Conservation (phyloP, 176 grass and related monocot genomes). For the Cocos nucifera region DNA sequence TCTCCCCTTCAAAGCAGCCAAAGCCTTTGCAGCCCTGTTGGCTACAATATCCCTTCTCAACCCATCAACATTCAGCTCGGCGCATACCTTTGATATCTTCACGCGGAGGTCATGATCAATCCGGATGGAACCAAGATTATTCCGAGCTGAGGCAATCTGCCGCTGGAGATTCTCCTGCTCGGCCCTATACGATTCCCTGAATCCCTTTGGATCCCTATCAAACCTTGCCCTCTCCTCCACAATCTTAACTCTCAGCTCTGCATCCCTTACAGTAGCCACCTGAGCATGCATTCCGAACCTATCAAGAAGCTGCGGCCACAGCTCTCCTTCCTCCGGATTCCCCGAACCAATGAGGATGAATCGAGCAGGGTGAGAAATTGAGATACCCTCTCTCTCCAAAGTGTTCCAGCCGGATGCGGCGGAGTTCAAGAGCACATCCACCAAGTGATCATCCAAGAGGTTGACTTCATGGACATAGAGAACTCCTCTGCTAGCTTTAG, state of each 20-base stretch:
- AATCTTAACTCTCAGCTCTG: constrained; percentile 87
- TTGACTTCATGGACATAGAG: constrained; percentile 96
- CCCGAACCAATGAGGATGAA: constrained; percentile 97
- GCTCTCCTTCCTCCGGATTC: constrained; percentile 91
- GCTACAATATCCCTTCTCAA: constrained; percentile 85
- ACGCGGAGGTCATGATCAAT: constrained; percentile 83
- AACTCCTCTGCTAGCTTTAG: constrained; percentile 91
- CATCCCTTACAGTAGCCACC: constrained; percentile 77
- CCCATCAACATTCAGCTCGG: constrained; percentile 88
- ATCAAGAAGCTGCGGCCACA: constrained; percentile 87
- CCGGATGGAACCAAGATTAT: constrained; percentile 45
- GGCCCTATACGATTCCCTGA: constrained; percentile 52
- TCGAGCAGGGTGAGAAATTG: constrained; percentile 84
- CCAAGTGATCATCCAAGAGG: constrained; percentile 81
- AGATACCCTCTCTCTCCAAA: constrained; percentile 96
- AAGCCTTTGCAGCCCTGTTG: constrained; percentile 77
- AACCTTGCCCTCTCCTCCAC: constrained; percentile 86
- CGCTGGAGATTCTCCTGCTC: constrained; percentile 89
- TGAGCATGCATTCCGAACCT: constrained; percentile 95
- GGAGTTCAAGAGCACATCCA: constrained; percentile 78
- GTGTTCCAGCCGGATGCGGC: constrained; percentile 94
- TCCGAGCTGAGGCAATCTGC: constrained; percentile 58
- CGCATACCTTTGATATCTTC: constrained; percentile 90
- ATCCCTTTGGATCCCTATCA: constrained; percentile 63
- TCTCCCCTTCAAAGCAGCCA: constrained; percentile 81